phyloP scores from a whole-genome alignment of 306 rosid genomes.

The Styphnolobium japonicum region DNA sequence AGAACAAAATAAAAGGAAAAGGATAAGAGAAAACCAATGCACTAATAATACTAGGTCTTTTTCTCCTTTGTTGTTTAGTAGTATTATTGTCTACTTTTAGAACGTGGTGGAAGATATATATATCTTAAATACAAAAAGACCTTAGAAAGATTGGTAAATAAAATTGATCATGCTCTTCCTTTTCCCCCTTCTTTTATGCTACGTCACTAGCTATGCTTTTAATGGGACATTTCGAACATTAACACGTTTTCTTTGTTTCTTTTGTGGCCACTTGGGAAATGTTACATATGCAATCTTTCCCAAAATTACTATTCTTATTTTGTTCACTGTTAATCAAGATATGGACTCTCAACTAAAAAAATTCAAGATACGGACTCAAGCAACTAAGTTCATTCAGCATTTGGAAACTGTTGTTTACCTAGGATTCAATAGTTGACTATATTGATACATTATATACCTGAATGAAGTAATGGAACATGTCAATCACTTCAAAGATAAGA shows the following conservation, averaged over 20 bases:
- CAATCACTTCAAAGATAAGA: background rate
- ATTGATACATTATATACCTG: background rate
- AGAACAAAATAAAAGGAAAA: background rate
- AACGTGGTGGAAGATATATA: background rate
- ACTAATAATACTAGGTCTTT: background rate
- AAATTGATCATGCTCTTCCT: background rate
- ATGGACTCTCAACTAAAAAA: too few relatives aligned
- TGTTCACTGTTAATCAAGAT: background rate
- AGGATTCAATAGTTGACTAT: background rate
- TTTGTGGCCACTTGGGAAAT: background rate
- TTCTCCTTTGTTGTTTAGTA: slow-evolving; percentile 8
- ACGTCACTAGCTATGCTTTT: background rate
- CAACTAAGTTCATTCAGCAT: background rate
- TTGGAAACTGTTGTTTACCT: background rate
- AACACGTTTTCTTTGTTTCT: background rate
- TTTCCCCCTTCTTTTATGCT: background rate
- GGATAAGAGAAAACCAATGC: slow-evolving; percentile 5
- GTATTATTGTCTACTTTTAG: slow-evolving; percentile 14
- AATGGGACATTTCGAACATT: background rate
- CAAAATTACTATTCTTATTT: background rate
- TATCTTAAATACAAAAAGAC: background rate
- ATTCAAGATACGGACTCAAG: background rate
- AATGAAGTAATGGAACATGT: background rate
- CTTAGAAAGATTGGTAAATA: background rate
- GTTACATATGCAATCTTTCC: background rate